Percentiles rank a stretch among this genome's conserved stretches.
phyloP scores from a whole-genome alignment of 495 filamentous ascomycete genomes.

The Xylaria curta region DNA sequence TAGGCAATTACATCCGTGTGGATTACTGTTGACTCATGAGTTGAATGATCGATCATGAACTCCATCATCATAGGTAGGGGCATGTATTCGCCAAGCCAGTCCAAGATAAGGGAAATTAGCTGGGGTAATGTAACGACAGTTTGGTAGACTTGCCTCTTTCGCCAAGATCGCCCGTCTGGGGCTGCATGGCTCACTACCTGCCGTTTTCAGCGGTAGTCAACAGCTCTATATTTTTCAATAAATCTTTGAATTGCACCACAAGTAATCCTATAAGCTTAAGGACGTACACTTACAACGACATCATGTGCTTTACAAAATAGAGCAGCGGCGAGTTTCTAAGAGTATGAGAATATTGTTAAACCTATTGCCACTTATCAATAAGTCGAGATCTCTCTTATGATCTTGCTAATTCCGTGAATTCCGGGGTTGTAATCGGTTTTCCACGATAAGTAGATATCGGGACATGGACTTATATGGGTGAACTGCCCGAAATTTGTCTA shows the following conservation, averaged over 20 bases:
- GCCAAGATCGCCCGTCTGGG: constrained; percentile 25
- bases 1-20: neutral
- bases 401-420: neutral
- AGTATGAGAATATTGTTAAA: neutral
- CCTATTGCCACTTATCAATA: neutral
- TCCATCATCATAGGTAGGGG: neutral
- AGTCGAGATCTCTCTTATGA: neutral
- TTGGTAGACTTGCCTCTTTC: constrained; percentile 20
- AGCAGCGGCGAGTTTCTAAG: neutral
- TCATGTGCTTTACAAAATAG: neutral
- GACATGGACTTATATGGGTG: neutral
- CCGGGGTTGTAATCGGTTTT: neutral
- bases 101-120: constrained; percentile 21
- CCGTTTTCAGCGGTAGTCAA: neutral
- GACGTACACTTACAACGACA: neutral
- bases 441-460: neutral
- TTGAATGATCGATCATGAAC: neutral
- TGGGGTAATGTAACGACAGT: constrained; percentile 10
- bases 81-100: neutral
- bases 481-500: neutral
- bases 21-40: neutral
- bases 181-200: constrained; percentile 12
- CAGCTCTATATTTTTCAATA: neutral
- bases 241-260: neutral
- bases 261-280: neutral